Percentiles rank a stretch among this genome's conserved stretches.
Evolutionary conservation across 495 filamentous ascomycete species (phyloP).

Genomic region (Neurospora tetrasperma): DNA sequence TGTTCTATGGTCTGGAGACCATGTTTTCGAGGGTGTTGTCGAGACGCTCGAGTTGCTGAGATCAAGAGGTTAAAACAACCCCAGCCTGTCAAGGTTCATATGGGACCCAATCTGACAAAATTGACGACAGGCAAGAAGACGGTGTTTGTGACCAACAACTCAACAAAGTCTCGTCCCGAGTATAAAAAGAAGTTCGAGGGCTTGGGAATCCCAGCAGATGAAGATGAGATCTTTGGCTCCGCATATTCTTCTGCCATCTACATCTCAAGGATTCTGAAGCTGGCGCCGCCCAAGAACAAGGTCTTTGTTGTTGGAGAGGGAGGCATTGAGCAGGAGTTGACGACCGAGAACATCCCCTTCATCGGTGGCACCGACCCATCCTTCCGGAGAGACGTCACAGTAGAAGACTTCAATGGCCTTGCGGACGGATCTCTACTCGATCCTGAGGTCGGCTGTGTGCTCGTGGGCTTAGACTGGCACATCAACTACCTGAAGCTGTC

Average conservation of each 20-base stretch:
- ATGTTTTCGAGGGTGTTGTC: conserved; percentile 69
- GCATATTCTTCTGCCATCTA: conserved; percentile 93
- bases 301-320: conserved; percentile 88
- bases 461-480: conserved; percentile 84
- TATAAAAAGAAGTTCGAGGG: conserved; percentile 85
- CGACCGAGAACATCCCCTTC: conserved; percentile 63
- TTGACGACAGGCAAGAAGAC: conserved; percentile 63
- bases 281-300: conserved; percentile 70
- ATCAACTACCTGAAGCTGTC: conserved; percentile 88
- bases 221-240: conserved; percentile 90
- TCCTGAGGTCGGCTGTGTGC: conserved; percentile 78
- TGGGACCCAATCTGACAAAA: conserved; percentile 6
- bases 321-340: conserved; percentile 84
- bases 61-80: conserved; percentile 50
- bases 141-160: conserved; percentile 98
- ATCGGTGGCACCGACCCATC: conserved; percentile 83
- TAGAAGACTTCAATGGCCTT: conserved; percentile 65
- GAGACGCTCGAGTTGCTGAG: conserved; percentile 77
- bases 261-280: conserved; percentile 81
- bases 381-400: conserved; percentile 62
- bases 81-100: neutral
- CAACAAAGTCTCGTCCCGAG: conserved; percentile 85
- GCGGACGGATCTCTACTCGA: conserved; percentile 71
- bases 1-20: conserved; percentile 91
- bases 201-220: conserved; percentile 67